phyloP scores from a whole-genome alignment of 805 yeast species.

The Lipomyces chichibuensis region DNA sequence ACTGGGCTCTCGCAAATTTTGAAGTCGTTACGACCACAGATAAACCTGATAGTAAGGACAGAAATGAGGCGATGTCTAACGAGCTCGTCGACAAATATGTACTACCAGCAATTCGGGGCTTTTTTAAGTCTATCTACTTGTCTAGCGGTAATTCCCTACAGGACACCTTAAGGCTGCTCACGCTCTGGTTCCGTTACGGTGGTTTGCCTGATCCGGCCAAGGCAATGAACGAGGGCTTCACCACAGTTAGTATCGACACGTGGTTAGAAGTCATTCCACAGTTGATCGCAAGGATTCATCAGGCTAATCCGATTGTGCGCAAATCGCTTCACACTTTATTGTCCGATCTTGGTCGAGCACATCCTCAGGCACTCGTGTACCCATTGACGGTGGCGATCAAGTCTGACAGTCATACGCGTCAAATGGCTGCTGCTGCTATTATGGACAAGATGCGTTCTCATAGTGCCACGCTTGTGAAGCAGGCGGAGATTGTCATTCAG shows the following conservation, averaged over 20 bases:
- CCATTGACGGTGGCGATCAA: slow-evolving; percentile 96
- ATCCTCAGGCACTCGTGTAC: slow-evolving; percentile 95
- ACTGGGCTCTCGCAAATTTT: slow-evolving; percentile 98
- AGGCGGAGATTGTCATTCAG: slow-evolving; percentile 90
- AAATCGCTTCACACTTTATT: slow-evolving; percentile 75
- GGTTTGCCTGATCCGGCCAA: slow-evolving; percentile 88
- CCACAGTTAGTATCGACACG: slow-evolving; percentile 83
- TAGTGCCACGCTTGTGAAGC: slow-evolving; percentile 81
- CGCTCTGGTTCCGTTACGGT: slow-evolving; percentile 96
- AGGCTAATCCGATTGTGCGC: slow-evolving; percentile 84
- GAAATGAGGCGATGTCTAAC: slow-evolving; percentile 34
- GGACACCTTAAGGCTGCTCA: slow-evolving; percentile 84
- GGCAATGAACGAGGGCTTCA: slow-evolving; percentile 88
- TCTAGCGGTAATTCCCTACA: slow-evolving; percentile 87
- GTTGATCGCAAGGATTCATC: slow-evolving; percentile 93
- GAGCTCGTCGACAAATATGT: slow-evolving; percentile 80
- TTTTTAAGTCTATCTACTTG: slow-evolving; percentile 89
- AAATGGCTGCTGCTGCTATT: slow-evolving; percentile 86
- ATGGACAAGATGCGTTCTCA: slow-evolving; percentile 91
- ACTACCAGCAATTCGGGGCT: slow-evolving; percentile 93
- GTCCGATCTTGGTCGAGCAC: slow-evolving; percentile 88
- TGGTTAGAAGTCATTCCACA: slow-evolving; percentile 98
- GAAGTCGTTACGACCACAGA: slow-evolving; percentile 77
- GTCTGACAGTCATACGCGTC: slow-evolving; percentile 86
- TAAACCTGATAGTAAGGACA: slow-evolving; percentile 37